Percentiles rank a stretch among this genome's conserved stretches.
These are phyloP conservation scores for Xerocomus amazonicus DNA, from an alignment of 1,284 basidiomycete species.

Conservation along the genomic window DNA sequence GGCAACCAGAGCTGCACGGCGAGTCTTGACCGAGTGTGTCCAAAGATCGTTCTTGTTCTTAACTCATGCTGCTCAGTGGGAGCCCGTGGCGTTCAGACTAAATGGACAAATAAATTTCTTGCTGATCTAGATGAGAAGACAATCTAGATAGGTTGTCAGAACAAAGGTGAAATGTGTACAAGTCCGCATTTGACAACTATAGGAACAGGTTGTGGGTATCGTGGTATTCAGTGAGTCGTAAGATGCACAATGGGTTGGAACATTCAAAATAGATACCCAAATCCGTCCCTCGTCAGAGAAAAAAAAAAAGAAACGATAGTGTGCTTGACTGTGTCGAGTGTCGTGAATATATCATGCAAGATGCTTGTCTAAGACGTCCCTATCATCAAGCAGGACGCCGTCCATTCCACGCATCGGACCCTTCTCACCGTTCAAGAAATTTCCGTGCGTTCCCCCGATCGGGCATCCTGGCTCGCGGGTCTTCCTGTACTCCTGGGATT, in stretches of 20 bases:
- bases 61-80: too few relatives aligned
- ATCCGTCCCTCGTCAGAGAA: slow-evolving; percentile 14
- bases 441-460: slow-evolving; percentile 7
- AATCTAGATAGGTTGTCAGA: slow-evolving; percentile 13
- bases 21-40: neutral
- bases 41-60: too few relatives aligned
- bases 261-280: slow-evolving; percentile 32
- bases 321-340: slow-evolving; percentile 20
- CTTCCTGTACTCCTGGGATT: slow-evolving; percentile 61
- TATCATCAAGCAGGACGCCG: slow-evolving; percentile 11
- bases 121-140: slow-evolving; percentile 8
- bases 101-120: slow-evolving; percentile 28
- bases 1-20: too few relatives aligned
- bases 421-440: slow-evolving; percentile 31
- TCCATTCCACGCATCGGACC: slow-evolving; percentile 10
- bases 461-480: slow-evolving; percentile 46
- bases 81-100: neutral
- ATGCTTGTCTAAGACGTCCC: slow-evolving; percentile 8
- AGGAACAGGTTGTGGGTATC: slow-evolving; percentile 33
- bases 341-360: slow-evolving; percentile 30
- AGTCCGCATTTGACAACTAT: slow-evolving; percentile 29
- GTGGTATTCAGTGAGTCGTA: slow-evolving; percentile 29
- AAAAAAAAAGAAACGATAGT: slow-evolving; percentile 10
- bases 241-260: slow-evolving; percentile 32
- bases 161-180: slow-evolving; percentile 21